These are phyloP conservation scores for Coemansia sp. DNA, from an alignment of 192 early-diverging fungal genomes.

Conservation along the genomic window DNA sequence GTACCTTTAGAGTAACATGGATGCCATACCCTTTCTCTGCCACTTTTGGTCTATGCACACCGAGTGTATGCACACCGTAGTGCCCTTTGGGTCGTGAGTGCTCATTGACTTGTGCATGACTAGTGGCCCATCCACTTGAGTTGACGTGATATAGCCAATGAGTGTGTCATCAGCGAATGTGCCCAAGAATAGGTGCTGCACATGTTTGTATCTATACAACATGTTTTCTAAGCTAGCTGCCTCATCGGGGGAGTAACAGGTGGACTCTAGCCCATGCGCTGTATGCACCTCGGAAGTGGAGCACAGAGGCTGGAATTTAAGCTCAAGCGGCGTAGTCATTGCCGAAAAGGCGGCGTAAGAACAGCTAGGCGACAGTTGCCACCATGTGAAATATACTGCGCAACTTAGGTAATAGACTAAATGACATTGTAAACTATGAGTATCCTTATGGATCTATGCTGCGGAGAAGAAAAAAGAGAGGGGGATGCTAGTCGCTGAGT, in stretches of 20 bases:
- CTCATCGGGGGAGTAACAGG: conserved; percentile 32
- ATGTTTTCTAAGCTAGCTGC: conserved; percentile 33
- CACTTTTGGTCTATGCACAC: conserved; percentile 57
- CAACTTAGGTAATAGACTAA: too few relatives aligned
- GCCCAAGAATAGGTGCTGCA: conserved; percentile 41
- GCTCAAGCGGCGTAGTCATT: not conserved
- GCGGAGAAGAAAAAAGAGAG: too few relatives aligned
- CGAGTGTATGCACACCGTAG: conserved; percentile 66
- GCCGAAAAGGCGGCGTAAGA: not conserved
- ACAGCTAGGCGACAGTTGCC: too few relatives aligned
- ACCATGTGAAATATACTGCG: too few relatives aligned
- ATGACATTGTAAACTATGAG: too few relatives aligned
- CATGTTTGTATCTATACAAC: conserved; percentile 31
- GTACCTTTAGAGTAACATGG: conserved; percentile 52
- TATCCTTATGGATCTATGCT: too few relatives aligned
- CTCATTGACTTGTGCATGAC: conserved; percentile 68
- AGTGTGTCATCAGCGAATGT: conserved; percentile 30
- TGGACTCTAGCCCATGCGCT: conserved; percentile 18
- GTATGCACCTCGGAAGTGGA: conserved; percentile 16
- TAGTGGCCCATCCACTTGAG: conserved; percentile 37
- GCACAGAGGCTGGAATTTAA: conserved; percentile 14
- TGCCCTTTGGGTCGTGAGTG: conserved; percentile 59
- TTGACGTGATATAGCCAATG: conserved; percentile 63
- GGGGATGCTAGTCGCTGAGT: too few relatives aligned
- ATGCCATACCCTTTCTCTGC: conserved; percentile 61